Evolutionary conservation across 768 basidiomycete genomes (phyloP).

Genomic region (Arthromyces matolae): DNA sequence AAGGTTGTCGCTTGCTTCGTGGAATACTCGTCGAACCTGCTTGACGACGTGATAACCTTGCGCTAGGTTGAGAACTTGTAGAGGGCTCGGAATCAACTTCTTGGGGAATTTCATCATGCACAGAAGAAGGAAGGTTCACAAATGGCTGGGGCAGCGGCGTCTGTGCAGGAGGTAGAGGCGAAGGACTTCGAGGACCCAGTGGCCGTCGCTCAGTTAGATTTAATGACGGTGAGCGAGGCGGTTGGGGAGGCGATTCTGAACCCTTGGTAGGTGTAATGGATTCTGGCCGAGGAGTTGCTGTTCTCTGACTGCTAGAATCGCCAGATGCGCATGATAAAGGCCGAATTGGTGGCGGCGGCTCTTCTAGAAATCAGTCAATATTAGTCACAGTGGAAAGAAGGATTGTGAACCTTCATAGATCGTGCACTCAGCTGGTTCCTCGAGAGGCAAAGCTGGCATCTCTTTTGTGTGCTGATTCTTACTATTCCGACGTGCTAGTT

Average conservation of each 20-base stretch:
- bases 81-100: constrained; percentile 22
- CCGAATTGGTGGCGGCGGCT: constrained; percentile 50
- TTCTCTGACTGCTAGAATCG: constrained; percentile 38
- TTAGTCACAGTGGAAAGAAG: constrained; percentile 4
- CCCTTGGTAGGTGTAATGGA: constrained; percentile 37
- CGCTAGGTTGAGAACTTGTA: constrained; percentile 22
- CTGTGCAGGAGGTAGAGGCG: constrained; percentile 54
- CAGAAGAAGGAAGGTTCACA: constrained; percentile 37
- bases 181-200: constrained; percentile 72
- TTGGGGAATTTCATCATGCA: constrained; percentile 43
- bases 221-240: constrained; percentile 43
- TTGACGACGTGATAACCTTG: constrained; percentile 24
- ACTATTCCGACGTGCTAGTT: constrained; percentile 82
- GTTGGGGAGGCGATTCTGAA: constrained; percentile 31
- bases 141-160: constrained; percentile 32
- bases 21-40: constrained; percentile 50
- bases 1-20: constrained; percentile 68
- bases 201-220: constrained; percentile 57
- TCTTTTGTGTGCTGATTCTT: constrained; percentile 62
- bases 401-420: constrained; percentile 68
- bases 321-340: constrained; percentile 53
- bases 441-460: constrained; percentile 35
- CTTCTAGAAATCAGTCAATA: constrained; percentile 40
- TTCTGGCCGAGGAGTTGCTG: constrained; percentile 45
- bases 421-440: constrained; percentile 54